Conservation (phyloP, 805 yeast species). For the Candida maesae region DNA sequence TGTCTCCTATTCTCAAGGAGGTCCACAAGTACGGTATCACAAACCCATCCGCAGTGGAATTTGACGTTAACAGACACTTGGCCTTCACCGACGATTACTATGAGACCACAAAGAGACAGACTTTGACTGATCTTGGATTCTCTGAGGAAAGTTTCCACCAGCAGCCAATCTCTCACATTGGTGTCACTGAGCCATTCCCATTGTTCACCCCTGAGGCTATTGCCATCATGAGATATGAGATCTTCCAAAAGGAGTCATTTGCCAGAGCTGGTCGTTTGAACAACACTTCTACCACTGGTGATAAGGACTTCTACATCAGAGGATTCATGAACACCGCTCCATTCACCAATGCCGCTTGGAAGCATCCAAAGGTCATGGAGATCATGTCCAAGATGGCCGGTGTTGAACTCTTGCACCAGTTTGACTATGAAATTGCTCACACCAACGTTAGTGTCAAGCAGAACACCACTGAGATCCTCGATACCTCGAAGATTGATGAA, state of each 20-base stretch:
- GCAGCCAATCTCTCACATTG: conserved; percentile 50
- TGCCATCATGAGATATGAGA: conserved; percentile 53
- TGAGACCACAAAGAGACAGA: conserved; percentile 34
- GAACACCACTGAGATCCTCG: conserved; percentile 9
- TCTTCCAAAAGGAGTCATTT: conserved; percentile 44
- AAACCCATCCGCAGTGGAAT: conserved; percentile 25
- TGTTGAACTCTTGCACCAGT: conserved; percentile 20
- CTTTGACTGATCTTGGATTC: conserved; percentile 47
- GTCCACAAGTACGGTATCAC: conserved; percentile 18
- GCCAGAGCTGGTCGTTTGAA: conserved; percentile 41
- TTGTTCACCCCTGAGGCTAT: conserved; percentile 58
- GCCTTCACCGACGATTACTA: conserved; percentile 36
- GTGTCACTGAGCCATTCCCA: conserved; percentile 58
- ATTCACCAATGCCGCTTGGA: conserved; percentile 55
- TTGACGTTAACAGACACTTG: conserved; percentile 37
- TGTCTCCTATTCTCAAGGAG: conserved; percentile 16
- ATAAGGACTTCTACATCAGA: conserved; percentile 43
- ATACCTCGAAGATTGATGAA: conserved; percentile 2
- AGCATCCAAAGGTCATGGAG: conserved; percentile 51
- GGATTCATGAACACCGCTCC: conserved; percentile 48
- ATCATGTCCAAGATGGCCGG: conserved; percentile 54
- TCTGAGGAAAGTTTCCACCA: conserved; percentile 29
- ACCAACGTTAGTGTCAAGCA: conserved; percentile 45
- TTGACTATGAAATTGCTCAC: conserved; percentile 54
- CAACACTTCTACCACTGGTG: conserved; percentile 43